A percentile compares a stretch with the other conserved stretches of the same genome.
phyloP scores from a whole-genome alignment of 768 basidiomycete genomes.

The Hygrocybe coccinea region DNA sequence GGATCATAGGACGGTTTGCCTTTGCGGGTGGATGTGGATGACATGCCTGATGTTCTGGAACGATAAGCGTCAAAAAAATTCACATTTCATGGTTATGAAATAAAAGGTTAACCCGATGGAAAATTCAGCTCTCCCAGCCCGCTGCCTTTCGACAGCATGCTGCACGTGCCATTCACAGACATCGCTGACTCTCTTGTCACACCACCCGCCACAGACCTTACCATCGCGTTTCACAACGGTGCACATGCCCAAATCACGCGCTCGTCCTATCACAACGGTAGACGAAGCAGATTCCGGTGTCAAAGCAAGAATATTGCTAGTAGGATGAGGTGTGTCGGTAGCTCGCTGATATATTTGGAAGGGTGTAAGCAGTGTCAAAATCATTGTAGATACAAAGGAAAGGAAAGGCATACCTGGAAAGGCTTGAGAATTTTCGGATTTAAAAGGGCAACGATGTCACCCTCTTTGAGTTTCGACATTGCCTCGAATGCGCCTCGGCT shows the following conservation, averaged over 20 bases:
- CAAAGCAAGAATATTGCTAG: constrained; percentile 76
- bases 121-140: constrained; percentile 83
- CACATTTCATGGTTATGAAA: neutral
- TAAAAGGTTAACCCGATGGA: constrained; percentile 59
- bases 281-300: constrained; percentile 80
- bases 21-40: constrained; percentile 43
- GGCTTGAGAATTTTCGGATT: constrained; percentile 87
- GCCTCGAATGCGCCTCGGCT: constrained; percentile 90
- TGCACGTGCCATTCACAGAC: constrained; percentile 93
- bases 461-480: constrained; percentile 79
- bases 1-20: constrained; percentile 62
- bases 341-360: too few species aligned
- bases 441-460: constrained; percentile 84
- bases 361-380: neutral
- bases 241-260: constrained; percentile 85
- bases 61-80: neutral
- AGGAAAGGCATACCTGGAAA: constrained; percentile 57
- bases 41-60: constrained; percentile 72
- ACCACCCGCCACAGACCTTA: constrained; percentile 80
- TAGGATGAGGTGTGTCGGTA: constrained; percentile 63
- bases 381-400: neutral
- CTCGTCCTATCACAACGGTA: constrained; percentile 80
- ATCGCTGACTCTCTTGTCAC: constrained; percentile 79
- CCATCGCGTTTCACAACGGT: constrained; percentile 73
- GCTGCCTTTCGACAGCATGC: constrained; percentile 65